A percentile compares a stretch with the other conserved stretches of the same genome.
Evolutionary conservation across 192 early-diverging fungal species (phyloP).

Genomic region (Diversispora epigaea): DNA sequence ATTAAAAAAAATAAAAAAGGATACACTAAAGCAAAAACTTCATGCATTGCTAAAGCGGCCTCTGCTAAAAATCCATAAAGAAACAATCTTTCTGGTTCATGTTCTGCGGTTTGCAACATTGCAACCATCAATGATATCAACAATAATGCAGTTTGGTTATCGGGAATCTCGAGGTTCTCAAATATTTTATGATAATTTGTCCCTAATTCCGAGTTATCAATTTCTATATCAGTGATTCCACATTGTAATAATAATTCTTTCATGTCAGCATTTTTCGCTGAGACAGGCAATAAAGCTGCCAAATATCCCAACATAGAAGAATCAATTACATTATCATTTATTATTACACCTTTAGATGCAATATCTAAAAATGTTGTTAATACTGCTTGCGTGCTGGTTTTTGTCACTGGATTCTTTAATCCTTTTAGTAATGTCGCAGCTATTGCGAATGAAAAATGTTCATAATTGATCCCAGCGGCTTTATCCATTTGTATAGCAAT

Average conservation of each 20-base stretch:
- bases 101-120: constrained; percentile 71
- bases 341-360: constrained; percentile 53
- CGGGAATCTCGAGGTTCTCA: constrained; percentile 63
- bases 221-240: constrained; percentile 51
- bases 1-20: constrained; percentile 15
- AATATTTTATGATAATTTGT: constrained; percentile 64
- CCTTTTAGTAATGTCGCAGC: constrained; percentile 81
- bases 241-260: constrained; percentile 54
- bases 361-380: constrained; percentile 76
- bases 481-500: constrained; percentile 72
- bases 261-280: constrained; percentile 71
- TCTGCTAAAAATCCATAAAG: constrained; percentile 78
- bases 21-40: constrained; percentile 69
- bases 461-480: constrained; percentile 77
- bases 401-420: constrained; percentile 72
- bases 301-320: constrained; percentile 71
- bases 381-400: constrained; percentile 67
- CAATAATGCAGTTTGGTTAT: constrained; percentile 63
- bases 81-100: constrained; percentile 69
- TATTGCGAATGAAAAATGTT: constrained; percentile 86
- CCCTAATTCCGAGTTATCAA: constrained; percentile 45
- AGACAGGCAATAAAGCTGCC: constrained; percentile 76
- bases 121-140: constrained; percentile 66
- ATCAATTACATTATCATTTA: constrained; percentile 38
- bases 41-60: constrained; percentile 67